These are phyloP conservation scores for Trametes versicolor DNA, from an alignment of 1,284 basidiomycete genomes.

Conservation along the genomic window DNA sequence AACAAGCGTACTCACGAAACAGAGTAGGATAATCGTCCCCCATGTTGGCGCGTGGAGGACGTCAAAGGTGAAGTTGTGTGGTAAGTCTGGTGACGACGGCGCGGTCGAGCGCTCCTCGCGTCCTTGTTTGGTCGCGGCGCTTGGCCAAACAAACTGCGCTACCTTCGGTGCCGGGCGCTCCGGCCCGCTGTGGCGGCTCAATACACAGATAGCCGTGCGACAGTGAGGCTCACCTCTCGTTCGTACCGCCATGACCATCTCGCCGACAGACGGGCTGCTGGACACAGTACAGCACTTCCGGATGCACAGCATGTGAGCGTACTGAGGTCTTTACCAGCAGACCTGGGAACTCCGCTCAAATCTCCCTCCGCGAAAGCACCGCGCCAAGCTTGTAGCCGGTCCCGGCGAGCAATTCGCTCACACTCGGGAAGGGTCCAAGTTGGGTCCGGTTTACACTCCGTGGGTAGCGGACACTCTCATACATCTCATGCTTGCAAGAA, in stretches of 20 bases:
- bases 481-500: too few species aligned
- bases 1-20: conserved; percentile 71
- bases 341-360: not conserved
- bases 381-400: not conserved
- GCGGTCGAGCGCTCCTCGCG: conserved; percentile 7
- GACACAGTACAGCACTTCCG: not conserved
- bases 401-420: not conserved
- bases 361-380: not conserved
- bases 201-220: too few species aligned
- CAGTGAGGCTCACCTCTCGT: too few species aligned
- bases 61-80: conserved; percentile 21
- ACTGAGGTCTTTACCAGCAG: not conserved
- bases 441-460: not conserved
- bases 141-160: conserved; percentile 20
- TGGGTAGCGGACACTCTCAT: too few species aligned
- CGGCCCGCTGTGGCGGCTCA: not conserved
- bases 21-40: conserved; percentile 83
- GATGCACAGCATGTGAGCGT: not conserved
- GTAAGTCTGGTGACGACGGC: conserved; percentile 15
- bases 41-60: conserved; percentile 51
- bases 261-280: too few species aligned
- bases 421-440: not conserved
- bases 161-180: not conserved
- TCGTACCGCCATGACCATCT: too few species aligned
- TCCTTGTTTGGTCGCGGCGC: conserved; percentile 25